phyloP scores from a whole-genome alignment of 768 basidiomycete species.

The Hypholoma fasciculare region DNA sequence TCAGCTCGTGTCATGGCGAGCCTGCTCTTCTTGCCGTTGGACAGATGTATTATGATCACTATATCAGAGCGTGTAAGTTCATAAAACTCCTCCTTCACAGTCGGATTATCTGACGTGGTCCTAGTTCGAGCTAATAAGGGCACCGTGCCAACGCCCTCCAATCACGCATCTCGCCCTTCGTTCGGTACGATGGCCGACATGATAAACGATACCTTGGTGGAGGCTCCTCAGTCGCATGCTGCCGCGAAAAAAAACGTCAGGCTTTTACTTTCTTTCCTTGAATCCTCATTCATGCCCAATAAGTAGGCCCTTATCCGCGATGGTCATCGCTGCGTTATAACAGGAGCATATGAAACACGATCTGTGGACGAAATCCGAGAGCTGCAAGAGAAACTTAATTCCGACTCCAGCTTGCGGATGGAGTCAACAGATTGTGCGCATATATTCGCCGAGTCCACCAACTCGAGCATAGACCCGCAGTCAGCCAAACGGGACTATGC shows the following conservation, averaged over 20 bases:
- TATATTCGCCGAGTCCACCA: slow-evolving; percentile 27
- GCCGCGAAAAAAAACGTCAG: slow-evolving; percentile 16
- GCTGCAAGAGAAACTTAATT: slow-evolving; percentile 3
- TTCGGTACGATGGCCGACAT: slow-evolving; percentile 23
- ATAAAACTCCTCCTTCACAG: slow-evolving; percentile 3
- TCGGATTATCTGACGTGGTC: slow-evolving; percentile 8
- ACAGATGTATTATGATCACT: slow-evolving; percentile 26
- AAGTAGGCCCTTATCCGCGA: slow-evolving; percentile 36
- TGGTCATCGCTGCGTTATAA: slow-evolving; percentile 31
- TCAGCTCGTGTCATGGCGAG: slow-evolving; percentile 8
- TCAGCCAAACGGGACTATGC: slow-evolving; percentile 9
- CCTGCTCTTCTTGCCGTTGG: slow-evolving; percentile 16
- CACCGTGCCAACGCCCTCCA: slow-evolving; percentile 16
- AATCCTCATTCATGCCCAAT: slow-evolving; percentile 1
- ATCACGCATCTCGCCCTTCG: slow-evolving; percentile 20
- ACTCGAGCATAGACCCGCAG: slow-evolving; percentile 13
- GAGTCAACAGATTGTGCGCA: slow-evolving; percentile 22
- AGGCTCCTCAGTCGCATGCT: slow-evolving; percentile 16
- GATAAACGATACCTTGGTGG: slow-evolving; percentile 16
- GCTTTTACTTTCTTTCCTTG: background rate
- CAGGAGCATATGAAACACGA: slow-evolving; percentile 23
- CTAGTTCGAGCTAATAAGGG: slow-evolving; percentile 18
- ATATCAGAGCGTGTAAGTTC: slow-evolving; percentile 26
- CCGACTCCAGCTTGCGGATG: background rate
- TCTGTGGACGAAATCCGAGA: slow-evolving; percentile 10